Conservation (phyloP, 331 rosid species). For the Phaseolus coccineus region DNA sequence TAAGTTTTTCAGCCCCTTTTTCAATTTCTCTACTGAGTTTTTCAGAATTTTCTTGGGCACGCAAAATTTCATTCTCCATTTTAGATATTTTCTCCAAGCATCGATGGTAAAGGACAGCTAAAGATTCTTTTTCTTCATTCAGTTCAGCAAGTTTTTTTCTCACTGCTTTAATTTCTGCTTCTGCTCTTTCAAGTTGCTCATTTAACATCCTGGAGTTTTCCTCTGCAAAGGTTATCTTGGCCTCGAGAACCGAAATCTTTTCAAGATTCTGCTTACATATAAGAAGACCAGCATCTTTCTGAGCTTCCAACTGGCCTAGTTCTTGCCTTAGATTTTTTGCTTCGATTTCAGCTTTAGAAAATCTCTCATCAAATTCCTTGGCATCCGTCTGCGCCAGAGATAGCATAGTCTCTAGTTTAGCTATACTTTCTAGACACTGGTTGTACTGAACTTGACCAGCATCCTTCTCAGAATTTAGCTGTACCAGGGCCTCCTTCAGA, state of each 20-base stretch:
- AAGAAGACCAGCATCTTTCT: constrained; percentile 74
- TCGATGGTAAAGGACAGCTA: constrained; percentile 61
- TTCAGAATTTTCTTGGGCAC: constrained; percentile 63
- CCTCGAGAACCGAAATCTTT: constrained; percentile 74
- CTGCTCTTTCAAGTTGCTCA: constrained; percentile 67
- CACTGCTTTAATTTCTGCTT: constrained; percentile 64
- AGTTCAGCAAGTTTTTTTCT: constrained; percentile 57
- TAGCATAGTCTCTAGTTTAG: constrained; percentile 65
- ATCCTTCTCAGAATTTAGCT: constrained; percentile 73
- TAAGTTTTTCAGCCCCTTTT: constrained; percentile 61
- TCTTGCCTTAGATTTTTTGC: constrained; percentile 63
- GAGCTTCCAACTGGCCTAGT: constrained; percentile 65
- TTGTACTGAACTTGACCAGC: constrained; percentile 71
- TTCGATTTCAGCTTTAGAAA: constrained; percentile 70
- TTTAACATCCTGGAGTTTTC: constrained; percentile 68
- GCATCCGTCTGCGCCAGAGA: constrained; percentile 58
- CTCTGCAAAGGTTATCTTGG: constrained; percentile 68
- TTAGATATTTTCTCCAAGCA: constrained; percentile 73
- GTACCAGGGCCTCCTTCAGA: constrained; percentile 78
- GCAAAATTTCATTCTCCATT: constrained; percentile 75
- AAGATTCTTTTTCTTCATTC: constrained; percentile 71
- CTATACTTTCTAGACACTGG: constrained; percentile 72
- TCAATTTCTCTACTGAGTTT: constrained; percentile 59
- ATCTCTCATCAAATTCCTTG: constrained; percentile 60
- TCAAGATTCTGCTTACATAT: constrained; percentile 66